phyloP scores from a whole-genome alignment of 1,284 basidiomycete species.

The Pseudomicrostroma phylloplanum region DNA sequence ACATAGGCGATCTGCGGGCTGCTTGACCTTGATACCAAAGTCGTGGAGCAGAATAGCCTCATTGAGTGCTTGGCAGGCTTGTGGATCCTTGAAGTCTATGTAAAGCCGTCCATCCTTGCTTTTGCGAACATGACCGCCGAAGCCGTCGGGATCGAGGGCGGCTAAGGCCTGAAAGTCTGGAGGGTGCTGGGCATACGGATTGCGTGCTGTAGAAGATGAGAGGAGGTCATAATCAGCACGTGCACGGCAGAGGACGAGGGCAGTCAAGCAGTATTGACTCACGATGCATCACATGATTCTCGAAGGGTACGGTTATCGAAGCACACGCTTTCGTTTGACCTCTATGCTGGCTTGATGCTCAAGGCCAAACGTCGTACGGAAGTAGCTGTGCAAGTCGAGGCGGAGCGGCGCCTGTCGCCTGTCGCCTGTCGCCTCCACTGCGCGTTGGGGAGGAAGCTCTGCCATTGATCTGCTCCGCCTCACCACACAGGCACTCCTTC shows the following conservation, averaged over 20 bases:
- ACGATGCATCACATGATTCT: too few relatives aligned
- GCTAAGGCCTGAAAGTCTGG: not conserved
- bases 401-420: too few relatives aligned
- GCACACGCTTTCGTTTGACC: too few relatives aligned
- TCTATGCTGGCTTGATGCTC: too few relatives aligned
- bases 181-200: not conserved
- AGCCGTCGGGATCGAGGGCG: not conserved
- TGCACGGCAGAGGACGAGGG: too few relatives aligned
- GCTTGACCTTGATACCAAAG: conserved; percentile 18
- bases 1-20: conserved; percentile 20
- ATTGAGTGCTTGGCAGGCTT: conserved; percentile 17
- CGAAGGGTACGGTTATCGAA: too few relatives aligned
- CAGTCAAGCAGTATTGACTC: too few relatives aligned
- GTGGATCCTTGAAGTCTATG: conserved; percentile 17
- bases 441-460: too few relatives aligned
- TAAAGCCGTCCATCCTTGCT: not conserved
- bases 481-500: not conserved
- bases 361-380: too few relatives aligned
- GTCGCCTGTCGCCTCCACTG: not conserved
- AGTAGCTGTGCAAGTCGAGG: too few relatives aligned
- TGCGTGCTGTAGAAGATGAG: not conserved
- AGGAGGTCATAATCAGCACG: not conserved
- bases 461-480: conserved; percentile 1
- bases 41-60: conserved; percentile 19
- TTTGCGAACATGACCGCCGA: not conserved